A percentile compares a stretch with the other conserved stretches of the same genome.
Conservation (phyloP, 2,329 filamentous ascomycete species). For the Hypoxylon rubiginosum region DNA sequence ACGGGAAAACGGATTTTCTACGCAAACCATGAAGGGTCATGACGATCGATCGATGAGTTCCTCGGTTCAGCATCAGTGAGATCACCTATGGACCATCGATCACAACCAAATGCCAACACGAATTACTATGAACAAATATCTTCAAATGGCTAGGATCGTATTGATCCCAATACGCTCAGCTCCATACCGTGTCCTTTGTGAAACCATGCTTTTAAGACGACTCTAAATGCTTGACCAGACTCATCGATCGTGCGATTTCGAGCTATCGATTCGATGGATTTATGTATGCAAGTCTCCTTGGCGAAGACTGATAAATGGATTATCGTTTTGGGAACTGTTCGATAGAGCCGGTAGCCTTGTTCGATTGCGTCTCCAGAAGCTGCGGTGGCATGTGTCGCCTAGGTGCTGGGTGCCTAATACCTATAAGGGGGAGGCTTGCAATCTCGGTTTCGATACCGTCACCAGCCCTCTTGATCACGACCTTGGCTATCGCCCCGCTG, state of each 20-base stretch:
- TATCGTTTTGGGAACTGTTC: neutral
- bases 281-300: constrained; percentile 9
- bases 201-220: constrained; percentile 23
- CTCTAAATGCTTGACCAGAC: constrained; percentile 9
- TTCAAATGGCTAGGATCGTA: constrained; percentile 19
- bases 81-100: constrained; percentile 44
- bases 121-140: constrained; percentile 38
- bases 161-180: constrained; percentile 11
- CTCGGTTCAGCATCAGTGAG: constrained; percentile 42
- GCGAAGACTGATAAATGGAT: neutral
- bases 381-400: constrained; percentile 14
- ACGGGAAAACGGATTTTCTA: constrained; percentile 49
- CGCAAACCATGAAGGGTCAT: constrained; percentile 46
- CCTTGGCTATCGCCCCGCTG: constrained; percentile 3
- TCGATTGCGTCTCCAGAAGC: constrained; percentile 3
- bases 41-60: constrained; percentile 42
- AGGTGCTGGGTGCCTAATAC: constrained; percentile 13
- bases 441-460: constrained; percentile 3
- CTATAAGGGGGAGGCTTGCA: constrained; percentile 8
- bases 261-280: constrained; percentile 18
- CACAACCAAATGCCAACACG: constrained; percentile 46
- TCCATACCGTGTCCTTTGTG: constrained; percentile 30
- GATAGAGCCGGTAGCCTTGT: constrained; percentile 4
- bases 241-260: constrained; percentile 19
- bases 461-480: constrained; percentile 3